These are phyloP conservation scores for Clohesyomyces aquaticus DNA, from an alignment of 495 filamentous ascomycete genomes.

Conservation along the genomic window DNA sequence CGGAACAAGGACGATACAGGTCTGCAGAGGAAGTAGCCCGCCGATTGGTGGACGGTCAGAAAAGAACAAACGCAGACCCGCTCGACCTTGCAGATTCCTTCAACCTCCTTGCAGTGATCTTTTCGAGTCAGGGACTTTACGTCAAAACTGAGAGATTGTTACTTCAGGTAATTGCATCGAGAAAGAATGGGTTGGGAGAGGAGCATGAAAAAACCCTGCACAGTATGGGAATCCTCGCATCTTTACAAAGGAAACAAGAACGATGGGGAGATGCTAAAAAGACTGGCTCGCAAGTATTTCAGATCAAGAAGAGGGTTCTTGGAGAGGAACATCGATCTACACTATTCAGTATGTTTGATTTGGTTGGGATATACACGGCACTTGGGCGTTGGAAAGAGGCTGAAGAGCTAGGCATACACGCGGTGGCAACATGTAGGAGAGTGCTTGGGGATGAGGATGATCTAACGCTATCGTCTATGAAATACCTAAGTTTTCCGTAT, in stretches of 20 bases:
- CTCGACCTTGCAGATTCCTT: background rate
- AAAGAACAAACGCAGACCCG: background rate
- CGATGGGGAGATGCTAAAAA: background rate
- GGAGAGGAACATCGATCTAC: background rate
- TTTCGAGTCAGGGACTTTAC: background rate
- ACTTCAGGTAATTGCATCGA: background rate
- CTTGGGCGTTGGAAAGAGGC: background rate
- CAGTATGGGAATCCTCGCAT: background rate
- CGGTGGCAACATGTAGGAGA: background rate
- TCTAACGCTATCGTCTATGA: too few relatives aligned
- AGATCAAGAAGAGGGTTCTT: background rate
- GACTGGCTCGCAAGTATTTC: background rate
- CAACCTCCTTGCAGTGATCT: background rate
- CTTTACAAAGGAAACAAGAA: background rate
- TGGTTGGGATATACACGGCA: background rate
- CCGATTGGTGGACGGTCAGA: background rate
- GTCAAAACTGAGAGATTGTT: background rate
- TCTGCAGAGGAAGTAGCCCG: background rate
- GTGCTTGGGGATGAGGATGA: background rate
- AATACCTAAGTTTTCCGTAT: too few relatives aligned
- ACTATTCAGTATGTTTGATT: background rate
- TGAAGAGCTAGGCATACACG: background rate
- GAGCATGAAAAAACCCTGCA: background rate
- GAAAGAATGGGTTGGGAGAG: background rate
- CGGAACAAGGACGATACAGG: background rate